phyloP scores from a whole-genome alignment of 805 yeast species.

The Candida schatavii region DNA sequence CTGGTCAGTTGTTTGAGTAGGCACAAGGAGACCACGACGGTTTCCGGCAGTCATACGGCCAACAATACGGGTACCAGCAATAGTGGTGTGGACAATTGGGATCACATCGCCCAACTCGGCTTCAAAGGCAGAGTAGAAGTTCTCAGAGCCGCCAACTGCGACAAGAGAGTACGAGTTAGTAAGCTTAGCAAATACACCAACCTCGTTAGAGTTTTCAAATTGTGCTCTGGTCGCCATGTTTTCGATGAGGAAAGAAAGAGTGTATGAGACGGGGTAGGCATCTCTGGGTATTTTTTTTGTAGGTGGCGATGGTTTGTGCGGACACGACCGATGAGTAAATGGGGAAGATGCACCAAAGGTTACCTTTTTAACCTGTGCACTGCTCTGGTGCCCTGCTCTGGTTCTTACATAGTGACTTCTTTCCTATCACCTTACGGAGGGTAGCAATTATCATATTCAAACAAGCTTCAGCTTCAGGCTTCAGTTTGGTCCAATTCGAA shows the following conservation, averaged over 20 bases:
- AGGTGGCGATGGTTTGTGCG: conserved; percentile 1
- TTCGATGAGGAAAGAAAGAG: neutral
- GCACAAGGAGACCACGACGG: conserved; percentile 95
- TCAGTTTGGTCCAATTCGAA: too few species aligned
- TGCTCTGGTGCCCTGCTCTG: too few species aligned
- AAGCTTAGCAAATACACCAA: conserved; percentile 91
- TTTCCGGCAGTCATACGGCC: conserved; percentile 99
- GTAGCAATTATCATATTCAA: too few species aligned
- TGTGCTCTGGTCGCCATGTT: conserved; percentile 48
- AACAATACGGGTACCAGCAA: conserved; percentile 95
- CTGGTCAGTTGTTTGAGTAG: conserved; percentile 97
- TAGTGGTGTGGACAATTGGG: conserved; percentile 95
- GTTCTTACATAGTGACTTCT: too few species aligned
- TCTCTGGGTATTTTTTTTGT: neutral
- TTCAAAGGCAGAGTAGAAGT: conserved; percentile 88
- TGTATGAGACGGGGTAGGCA: neutral
- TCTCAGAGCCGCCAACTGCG: conserved; percentile 92
- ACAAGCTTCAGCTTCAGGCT: too few species aligned
- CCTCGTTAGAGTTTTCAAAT: conserved; percentile 51
- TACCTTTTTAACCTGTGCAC: too few species aligned
- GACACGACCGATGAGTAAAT: conserved; percentile 1
- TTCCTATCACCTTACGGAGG: too few species aligned
- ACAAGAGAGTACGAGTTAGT: conserved; percentile 96
- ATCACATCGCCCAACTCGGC: conserved; percentile 95
- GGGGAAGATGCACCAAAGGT: too few species aligned